Percentiles rank a stretch among this genome's conserved stretches.
These are phyloP conservation scores for Pulchroboletus neoregius DNA, from an alignment of 1,284 basidiomycete genomes.

Conservation along the genomic window DNA sequence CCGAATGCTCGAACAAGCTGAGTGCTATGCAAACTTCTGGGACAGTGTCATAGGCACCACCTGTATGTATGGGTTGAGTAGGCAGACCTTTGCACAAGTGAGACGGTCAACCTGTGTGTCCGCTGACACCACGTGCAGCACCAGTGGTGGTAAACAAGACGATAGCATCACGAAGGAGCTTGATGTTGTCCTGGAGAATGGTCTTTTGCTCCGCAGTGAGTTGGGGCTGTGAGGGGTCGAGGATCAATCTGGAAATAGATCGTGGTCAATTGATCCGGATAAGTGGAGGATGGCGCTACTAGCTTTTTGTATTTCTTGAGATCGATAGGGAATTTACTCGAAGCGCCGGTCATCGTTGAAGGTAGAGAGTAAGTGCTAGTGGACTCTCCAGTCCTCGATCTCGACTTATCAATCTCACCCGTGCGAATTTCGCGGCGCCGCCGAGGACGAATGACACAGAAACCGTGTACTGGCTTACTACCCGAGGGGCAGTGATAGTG, in stretches of 20 bases:
- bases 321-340: constrained; percentile 66
- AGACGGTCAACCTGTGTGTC: constrained; percentile 61
- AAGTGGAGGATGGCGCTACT: constrained; percentile 36
- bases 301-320: constrained; percentile 71
- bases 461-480: too few relatives aligned
- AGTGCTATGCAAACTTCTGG: constrained; percentile 77
- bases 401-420: constrained; percentile 20
- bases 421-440: constrained; percentile 25
- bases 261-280: constrained; percentile 3
- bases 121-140: constrained; percentile 76
- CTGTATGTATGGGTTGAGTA: constrained; percentile 33
- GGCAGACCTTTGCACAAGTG: not conserved
- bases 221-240: constrained; percentile 63
- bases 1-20: constrained; percentile 61
- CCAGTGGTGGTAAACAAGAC: constrained; percentile 80
- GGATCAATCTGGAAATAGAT: constrained; percentile 47
- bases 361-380: not conserved
- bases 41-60: constrained; percentile 82
- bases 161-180: constrained; percentile 77
- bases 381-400: constrained; percentile 1
- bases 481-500: constrained; percentile 2
- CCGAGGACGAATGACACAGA: constrained; percentile 1
- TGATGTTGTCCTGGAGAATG: constrained; percentile 64
- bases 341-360: constrained; percentile 38
- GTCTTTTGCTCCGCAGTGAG: constrained; percentile 58